Evolutionary conservation across 768 basidiomycete species (phyloP).

Genomic region (Amanita thiersii): DNA sequence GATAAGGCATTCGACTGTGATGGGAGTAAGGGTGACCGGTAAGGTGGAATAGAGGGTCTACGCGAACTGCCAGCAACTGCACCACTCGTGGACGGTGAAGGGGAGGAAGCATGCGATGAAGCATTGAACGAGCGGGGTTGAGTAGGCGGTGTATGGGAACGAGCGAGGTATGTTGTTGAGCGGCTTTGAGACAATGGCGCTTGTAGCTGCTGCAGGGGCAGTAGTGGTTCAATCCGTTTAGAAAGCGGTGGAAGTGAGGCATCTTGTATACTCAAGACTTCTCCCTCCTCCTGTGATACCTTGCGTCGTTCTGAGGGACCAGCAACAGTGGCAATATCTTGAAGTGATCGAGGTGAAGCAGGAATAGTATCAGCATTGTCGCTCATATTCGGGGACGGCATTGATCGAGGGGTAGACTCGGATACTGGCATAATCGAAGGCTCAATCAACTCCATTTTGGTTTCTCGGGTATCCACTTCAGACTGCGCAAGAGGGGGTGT

Average conservation of each 20-base stretch:
- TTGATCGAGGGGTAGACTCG: too few relatives aligned
- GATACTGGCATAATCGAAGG: too few relatives aligned
- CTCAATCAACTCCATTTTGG: too few relatives aligned
- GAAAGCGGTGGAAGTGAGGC: slow-evolving; percentile 11
- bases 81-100: neutral
- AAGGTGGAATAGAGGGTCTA: slow-evolving; percentile 2
- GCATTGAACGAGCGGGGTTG: slow-evolving; percentile 38
- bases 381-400: too few relatives aligned
- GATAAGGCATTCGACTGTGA: neutral
- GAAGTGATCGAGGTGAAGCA: slow-evolving; percentile 1
- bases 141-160: slow-evolving; percentile 36
- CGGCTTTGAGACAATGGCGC: neutral
- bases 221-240: neutral
- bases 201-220: too few relatives aligned
- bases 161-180: slow-evolving; percentile 23
- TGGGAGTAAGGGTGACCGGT: neutral
- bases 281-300: slow-evolving; percentile 43
- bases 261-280: slow-evolving; percentile 28
- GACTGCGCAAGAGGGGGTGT: too few relatives aligned
- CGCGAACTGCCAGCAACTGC: neutral
- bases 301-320: slow-evolving; percentile 15
- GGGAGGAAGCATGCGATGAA: slow-evolving; percentile 13
- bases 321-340: neutral
- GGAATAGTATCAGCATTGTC: slow-evolving; percentile 5
- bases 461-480: too few relatives aligned